phyloP scores from a whole-genome alignment of 2,329 filamentous ascomycete species.

The Albophoma yamanashiensis region DNA sequence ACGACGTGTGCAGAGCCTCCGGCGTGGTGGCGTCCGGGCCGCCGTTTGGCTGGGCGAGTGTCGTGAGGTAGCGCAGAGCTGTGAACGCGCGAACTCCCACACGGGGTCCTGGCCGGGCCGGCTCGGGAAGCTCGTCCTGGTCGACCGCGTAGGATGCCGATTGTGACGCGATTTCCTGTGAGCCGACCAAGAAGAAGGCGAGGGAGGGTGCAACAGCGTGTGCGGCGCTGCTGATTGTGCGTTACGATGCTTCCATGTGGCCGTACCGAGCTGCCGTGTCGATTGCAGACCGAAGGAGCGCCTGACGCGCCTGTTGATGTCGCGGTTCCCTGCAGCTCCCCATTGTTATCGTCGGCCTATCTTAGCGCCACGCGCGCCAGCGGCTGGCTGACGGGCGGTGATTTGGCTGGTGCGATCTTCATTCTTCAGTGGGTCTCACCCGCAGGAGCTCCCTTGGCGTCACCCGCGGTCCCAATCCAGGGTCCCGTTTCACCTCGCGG shows the following conservation, averaged over 20 bases:
- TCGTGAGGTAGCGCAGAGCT: neutral
- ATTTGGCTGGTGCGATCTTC: neutral
- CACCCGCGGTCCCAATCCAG: neutral
- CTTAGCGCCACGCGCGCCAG: neutral
- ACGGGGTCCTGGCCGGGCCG: neutral
- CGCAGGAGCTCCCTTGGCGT: neutral
- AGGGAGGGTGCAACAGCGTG: neutral
- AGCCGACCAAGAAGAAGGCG: neutral
- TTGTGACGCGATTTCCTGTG: neutral
- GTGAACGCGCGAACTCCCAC: neutral
- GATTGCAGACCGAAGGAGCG: neutral
- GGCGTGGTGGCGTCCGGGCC: neutral
- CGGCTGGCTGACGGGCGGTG: neutral
- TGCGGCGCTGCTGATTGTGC: neutral
- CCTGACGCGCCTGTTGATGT: neutral
- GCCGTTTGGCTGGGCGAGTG: neutral
- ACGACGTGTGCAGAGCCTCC: neutral
- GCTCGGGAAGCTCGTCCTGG: neutral
- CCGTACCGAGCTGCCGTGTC: neutral
- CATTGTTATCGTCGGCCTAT: neutral
- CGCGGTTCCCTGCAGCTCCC: neutral
- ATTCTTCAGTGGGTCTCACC: constrained; percentile 1
- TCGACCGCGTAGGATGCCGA: neutral
- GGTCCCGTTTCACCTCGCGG: neutral
- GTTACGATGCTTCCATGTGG: neutral